phyloP scores from a whole-genome alignment of 2,329 filamentous ascomycete species.

The Phyllosticta paracitricarpa region DNA sequence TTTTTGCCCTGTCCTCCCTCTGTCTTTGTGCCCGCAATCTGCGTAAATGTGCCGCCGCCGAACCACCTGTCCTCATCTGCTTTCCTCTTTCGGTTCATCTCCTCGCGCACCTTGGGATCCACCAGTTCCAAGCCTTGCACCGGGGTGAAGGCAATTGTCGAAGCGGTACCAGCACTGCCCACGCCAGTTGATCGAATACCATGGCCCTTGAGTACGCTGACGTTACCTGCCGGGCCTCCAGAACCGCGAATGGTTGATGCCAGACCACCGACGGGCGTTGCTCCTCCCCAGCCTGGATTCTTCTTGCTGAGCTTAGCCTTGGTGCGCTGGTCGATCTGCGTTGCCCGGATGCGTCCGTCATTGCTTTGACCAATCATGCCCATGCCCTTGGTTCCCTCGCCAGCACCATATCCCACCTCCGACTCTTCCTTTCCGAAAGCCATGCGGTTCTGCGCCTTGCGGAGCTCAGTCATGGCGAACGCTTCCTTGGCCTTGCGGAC shows the following conservation, averaged over 20 bases:
- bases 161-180: constrained; percentile 68
- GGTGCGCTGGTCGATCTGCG: constrained; percentile 88
- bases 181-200: constrained; percentile 77
- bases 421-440: constrained; percentile 92
- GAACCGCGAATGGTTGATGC: constrained; percentile 61
- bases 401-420: constrained; percentile 82
- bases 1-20: constrained; percentile 24
- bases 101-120: constrained; percentile 81
- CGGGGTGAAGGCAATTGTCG: constrained; percentile 84
- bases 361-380: constrained; percentile 91
- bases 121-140: constrained; percentile 92
- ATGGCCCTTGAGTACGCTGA: constrained; percentile 63
- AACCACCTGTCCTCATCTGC: constrained; percentile 95
- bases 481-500: constrained; percentile 95
- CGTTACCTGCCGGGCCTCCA: constrained; percentile 52
- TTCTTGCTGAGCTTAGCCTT: constrained; percentile 89
- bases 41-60: constrained; percentile 93
- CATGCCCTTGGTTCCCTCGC: constrained; percentile 75
- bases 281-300: constrained; percentile 85
- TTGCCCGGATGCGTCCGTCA: constrained; percentile 77
- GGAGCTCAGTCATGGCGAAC: constrained; percentile 89
- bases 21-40: constrained; percentile 46
- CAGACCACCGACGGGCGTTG: constrained; percentile 47
- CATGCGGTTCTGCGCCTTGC: constrained; percentile 93
- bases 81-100: constrained; percentile 81